Conservation (phyloP, 2,329 filamentous ascomycete species). For the Cladosporium velox region DNA sequence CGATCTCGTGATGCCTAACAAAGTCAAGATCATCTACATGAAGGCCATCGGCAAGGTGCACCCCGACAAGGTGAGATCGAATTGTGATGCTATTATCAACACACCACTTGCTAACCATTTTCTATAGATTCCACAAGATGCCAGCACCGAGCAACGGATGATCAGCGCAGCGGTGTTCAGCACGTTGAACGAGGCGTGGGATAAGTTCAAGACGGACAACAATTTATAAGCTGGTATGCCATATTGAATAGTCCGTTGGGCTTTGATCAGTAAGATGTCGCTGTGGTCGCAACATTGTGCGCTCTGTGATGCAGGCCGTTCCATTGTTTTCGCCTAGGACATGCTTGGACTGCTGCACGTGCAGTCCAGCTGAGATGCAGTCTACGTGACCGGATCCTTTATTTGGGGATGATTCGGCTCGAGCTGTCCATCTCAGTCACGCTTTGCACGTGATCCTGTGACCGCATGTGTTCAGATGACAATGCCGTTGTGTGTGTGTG, state of each 20-base stretch:
- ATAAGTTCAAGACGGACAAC: constrained; percentile 67
- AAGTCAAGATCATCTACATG: constrained; percentile 98
- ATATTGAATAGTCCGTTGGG: neutral
- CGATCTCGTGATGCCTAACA: constrained; percentile 87
- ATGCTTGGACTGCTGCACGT: neutral
- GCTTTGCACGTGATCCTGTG: neutral
- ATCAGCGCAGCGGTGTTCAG: constrained; percentile 66
- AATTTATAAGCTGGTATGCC: constrained; percentile 46
- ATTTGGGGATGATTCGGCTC: neutral
- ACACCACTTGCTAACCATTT: neutral
- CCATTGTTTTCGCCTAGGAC: neutral
- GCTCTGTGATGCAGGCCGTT: neutral
- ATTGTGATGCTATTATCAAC: neutral
- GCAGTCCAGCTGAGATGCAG: neutral
- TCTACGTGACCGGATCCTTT: neutral
- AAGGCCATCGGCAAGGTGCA: constrained; percentile 98
- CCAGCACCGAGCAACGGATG: constrained; percentile 69
- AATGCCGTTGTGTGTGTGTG: constrained; percentile 2
- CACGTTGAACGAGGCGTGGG: constrained; percentile 67
- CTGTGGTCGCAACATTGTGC: neutral
- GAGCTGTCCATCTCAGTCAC: neutral
- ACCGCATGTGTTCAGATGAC: neutral
- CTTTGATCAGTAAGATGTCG: neutral
- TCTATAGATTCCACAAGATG: constrained; percentile 60
- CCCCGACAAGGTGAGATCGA: constrained; percentile 85